Evolutionary conservation across 2,329 filamentous ascomycete species (phyloP), one percentile per base, ranked within the genome.

Genomic region (Colletotrichum phormii): DNA sequence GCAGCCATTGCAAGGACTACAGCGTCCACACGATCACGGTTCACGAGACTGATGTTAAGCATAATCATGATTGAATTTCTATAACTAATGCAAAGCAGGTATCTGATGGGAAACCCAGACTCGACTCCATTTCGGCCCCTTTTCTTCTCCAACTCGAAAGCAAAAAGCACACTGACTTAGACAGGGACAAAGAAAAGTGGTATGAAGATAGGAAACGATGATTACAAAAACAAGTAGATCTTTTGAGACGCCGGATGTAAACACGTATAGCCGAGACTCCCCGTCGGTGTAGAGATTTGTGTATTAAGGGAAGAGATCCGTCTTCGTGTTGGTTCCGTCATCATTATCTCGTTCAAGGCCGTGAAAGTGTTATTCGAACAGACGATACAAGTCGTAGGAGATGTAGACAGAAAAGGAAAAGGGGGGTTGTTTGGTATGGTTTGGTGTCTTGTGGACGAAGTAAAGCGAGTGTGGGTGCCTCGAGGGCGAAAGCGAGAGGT

Each of bases 291-390:
- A 42, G 37, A 42, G 5, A 42, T 37, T 37, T 42, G 37, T 8
- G 49, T 61, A 72, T 70, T 72, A 73, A 9, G 13, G 46, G 64
- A 49, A 49, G 42, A 61, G 61, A 65, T 26, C 51, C 33, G 64
- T 35, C 55, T 65, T 29, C 37, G 64, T 71, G 67, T 57, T 58
- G 71, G 55, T 29, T 58, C 71, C 67, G 46, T 71, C 53, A 61
- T 73, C 67, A 57, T 73, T 61, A 57, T 65, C 55, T 73, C 71
- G 71, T 73, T 35, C 55, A 65, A 73, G 61, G 55, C 55, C 71
- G 61, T 71, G 35, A 71, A 42, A 29, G 22, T 26, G 26, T 26
- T 26, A 46, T 60, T 46, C 49, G 5, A 29, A n/a, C 65, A 68
- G 33, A 18, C 18, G 29, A 24, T 46, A 64, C 42, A 29, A 49